Conservation (phyloP, 2,329 filamentous ascomycete species). For the Hymenoscyphus linearis region DNA sequence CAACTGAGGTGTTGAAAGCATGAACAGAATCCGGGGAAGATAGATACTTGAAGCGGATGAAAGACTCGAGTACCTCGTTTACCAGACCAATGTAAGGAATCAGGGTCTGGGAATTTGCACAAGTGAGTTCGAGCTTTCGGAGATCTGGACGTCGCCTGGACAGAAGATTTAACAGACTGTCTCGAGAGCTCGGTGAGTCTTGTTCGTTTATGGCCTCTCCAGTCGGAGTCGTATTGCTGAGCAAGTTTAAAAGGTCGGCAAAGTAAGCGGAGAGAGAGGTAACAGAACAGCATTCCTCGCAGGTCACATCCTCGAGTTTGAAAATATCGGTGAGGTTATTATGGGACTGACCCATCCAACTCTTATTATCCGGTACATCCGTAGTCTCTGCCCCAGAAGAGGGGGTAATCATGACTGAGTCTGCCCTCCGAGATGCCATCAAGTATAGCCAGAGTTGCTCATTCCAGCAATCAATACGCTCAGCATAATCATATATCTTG, state of each 20-base stretch:
- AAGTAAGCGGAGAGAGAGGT: background rate
- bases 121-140: background rate
- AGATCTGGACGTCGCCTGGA: background rate
- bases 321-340: background rate
- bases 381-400: background rate
- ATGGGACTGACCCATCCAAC: background rate
- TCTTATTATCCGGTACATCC: background rate
- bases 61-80: background rate
- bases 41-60: background rate
- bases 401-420: background rate
- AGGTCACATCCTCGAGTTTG: background rate
- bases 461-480: background rate
- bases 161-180: background rate
- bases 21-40: background rate
- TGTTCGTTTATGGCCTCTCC: background rate
- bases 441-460: background rate
- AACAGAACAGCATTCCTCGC: background rate
- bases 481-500: background rate
- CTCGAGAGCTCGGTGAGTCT: background rate
- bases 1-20: background rate
- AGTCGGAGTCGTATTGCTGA: background rate
- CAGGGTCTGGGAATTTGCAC: background rate
- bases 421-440: background rate
- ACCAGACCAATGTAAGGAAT: background rate
- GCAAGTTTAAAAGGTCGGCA: background rate